Evolutionary conservation across 495 filamentous ascomycete species (phyloP).

Genomic region (Pyrenopolyporus hunteri): DNA sequence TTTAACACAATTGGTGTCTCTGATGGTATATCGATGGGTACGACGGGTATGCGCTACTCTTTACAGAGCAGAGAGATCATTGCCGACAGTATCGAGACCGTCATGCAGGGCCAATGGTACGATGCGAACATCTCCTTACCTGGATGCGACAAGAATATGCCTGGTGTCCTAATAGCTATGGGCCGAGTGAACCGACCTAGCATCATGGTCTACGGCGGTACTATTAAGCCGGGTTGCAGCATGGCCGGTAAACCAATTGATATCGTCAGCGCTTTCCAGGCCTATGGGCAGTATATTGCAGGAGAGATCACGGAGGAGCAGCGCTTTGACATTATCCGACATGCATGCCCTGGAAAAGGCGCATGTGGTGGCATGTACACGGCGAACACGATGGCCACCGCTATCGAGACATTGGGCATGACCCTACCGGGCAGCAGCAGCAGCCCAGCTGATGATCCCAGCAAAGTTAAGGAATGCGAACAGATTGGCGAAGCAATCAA

Average conservation of each 20-base stretch:
- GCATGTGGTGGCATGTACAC: constrained; percentile 99
- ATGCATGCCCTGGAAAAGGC: constrained; percentile 91
- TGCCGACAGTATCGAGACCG: constrained; percentile 96
- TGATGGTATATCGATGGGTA: constrained; percentile 83
- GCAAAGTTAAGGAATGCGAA: constrained; percentile 85
- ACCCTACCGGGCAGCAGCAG: constrained; percentile 92
- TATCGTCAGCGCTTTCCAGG: constrained; percentile 96
- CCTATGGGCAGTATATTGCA: constrained; percentile 92
- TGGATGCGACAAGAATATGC: constrained; percentile 99
- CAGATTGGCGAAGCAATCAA: constrained; percentile 85
- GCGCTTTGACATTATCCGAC: constrained; percentile 90
- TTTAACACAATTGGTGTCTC: constrained; percentile 99
- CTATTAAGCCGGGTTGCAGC: constrained; percentile 89
- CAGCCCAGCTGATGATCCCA: constrained; percentile 84
- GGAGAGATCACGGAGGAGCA: constrained; percentile 90
- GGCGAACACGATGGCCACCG: constrained; percentile 97
- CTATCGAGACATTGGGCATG: constrained; percentile 97
- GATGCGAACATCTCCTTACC: constrained; percentile 97
- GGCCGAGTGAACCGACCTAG: constrained; percentile 90
- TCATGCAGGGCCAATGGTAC: constrained; percentile 99
- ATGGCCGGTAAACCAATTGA: constrained; percentile 81
- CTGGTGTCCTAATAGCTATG: constrained; percentile 97
- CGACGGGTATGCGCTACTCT: constrained; percentile 89
- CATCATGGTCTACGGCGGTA: constrained; percentile 96
- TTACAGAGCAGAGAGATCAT: constrained; percentile 95